These are phyloP conservation scores for Populus davidiana DNA, from an alignment of 345 rosid genomes.

Conservation along the genomic window DNA sequence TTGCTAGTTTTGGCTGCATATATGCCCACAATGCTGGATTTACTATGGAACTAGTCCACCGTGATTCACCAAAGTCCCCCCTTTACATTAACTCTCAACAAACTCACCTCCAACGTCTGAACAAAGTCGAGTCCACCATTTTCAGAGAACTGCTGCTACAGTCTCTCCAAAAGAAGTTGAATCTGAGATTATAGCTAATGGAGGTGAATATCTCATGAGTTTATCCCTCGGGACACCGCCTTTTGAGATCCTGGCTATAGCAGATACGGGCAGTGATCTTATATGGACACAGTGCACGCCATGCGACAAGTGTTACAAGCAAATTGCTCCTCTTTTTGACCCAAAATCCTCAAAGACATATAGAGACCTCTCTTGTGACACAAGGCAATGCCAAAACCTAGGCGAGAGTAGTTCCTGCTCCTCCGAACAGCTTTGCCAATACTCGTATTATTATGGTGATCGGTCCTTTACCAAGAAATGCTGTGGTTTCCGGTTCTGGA, in stretches of 20 bases:
- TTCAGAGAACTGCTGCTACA: background rate
- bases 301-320: slow-evolving; percentile 9
- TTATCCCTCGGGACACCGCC: slow-evolving; percentile 24
- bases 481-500: slow-evolving; percentile 39
- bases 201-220: slow-evolving; percentile 21
- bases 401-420: too few species aligned
- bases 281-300: slow-evolving; percentile 31
- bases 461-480: slow-evolving; percentile 21
- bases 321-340: slow-evolving; percentile 17
- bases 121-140: slow-evolving; percentile 4
- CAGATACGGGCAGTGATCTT: slow-evolving; percentile 31
- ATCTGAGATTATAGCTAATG: background rate
- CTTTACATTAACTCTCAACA: slow-evolving; percentile 13
- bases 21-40: slow-evolving; percentile 16
- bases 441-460: slow-evolving; percentile 12
- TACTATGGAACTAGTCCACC: slow-evolving; percentile 26
- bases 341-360: slow-evolving; percentile 36
- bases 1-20: background rate
- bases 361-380: background rate
- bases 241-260: slow-evolving; percentile 13
- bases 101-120: background rate
- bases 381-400: background rate
- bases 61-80: slow-evolving; percentile 36
- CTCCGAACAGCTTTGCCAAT: background rate
- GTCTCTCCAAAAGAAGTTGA: background rate